Conservation (phyloP, 2,329 filamentous ascomycete species). For the Botrytis galanthina region DNA sequence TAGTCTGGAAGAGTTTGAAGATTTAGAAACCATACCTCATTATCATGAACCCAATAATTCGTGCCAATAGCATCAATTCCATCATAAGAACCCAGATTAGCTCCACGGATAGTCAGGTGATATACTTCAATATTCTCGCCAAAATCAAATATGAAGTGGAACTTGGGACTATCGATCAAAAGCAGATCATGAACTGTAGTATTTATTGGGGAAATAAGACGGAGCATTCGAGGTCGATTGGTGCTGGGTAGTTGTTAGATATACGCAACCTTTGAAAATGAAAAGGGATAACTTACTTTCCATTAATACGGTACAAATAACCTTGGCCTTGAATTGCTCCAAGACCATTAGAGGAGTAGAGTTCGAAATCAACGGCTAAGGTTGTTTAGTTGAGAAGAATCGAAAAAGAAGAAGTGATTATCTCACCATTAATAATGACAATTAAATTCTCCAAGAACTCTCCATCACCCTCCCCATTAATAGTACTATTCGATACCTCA, state of each 20-base stretch:
- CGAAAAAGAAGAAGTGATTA: not conserved
- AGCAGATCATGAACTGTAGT: slow-evolving; percentile 33
- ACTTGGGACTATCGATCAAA: slow-evolving; percentile 37
- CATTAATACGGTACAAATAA: slow-evolving; percentile 43
- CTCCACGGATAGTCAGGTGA: slow-evolving; percentile 41
- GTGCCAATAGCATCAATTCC: slow-evolving; percentile 40
- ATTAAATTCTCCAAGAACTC: slow-evolving; percentile 47
- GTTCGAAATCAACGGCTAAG: slow-evolving; percentile 49
- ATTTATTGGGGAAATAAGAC: slow-evolving; percentile 26
- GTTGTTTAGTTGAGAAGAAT: slow-evolving; percentile 31
- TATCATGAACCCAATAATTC: slow-evolving; percentile 42
- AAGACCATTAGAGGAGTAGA: slow-evolving; percentile 51
- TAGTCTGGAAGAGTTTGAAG: not conserved
- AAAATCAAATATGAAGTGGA: slow-evolving; percentile 41
- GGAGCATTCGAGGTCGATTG: slow-evolving; percentile 29
- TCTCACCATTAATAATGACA: slow-evolving; percentile 44
- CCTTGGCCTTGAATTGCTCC: slow-evolving; percentile 54
- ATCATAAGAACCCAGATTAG: slow-evolving; percentile 41
- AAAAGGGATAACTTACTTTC: slow-evolving; percentile 9
- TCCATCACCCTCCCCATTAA: slow-evolving; percentile 27
- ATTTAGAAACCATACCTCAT: slow-evolving; percentile 30
- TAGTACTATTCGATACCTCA: slow-evolving; percentile 9
- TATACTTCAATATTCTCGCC: slow-evolving; percentile 41
- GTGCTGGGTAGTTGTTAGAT: slow-evolving; percentile 39
- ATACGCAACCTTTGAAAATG: slow-evolving; percentile 35